Base-by-base conservation (phyloP, 805 yeast genomes). In the Metschnikowia matae region DNA sequence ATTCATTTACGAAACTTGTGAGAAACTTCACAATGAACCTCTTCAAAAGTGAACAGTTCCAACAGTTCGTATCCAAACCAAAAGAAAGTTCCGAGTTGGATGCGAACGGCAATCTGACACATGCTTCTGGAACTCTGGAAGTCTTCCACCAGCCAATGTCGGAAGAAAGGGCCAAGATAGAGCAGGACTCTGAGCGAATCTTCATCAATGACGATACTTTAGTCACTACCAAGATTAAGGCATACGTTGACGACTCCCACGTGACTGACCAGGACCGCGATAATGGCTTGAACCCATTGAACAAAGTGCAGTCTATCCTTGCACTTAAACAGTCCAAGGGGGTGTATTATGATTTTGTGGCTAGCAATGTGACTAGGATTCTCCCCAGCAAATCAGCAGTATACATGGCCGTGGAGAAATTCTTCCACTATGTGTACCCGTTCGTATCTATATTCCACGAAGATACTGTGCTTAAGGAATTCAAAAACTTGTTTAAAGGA, bases 391-490 rank as follows among this genome's bases (percentile, higher is more conserved):
- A 60, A 23, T 46, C 56, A 13, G 66, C 59, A 34, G 42, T 62
- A 31, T 54, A 62, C 17, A 55, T 63, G 46, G 61, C 72, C 11
- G 61, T 68, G 41, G 55, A 60, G 42, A 62, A 70, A 31, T 73
- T 62, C 49, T 72, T 70, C 59, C 66, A 64, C 48, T 71, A 67
- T 58, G 75, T 71, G n/a, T 60, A 62, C 44, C 75, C 76, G 8
- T 68, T 73, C 46, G 60, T 70, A 18, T 72, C 75, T 2, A 56
- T 73, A 13, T 43, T 73, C 2, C 68, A 69, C 46, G 73, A 71
- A 50, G 46, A 56, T 6, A 48, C 62, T 10, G 54, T 68, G n/a
- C 35, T 60, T 23, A 42, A 48, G 26, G 76, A 70, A 39, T 46
- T 71, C 20, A 52, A 52, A 36, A 45, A 53, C 31, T 46, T 70